Percentiles rank a stretch among this genome's conserved stretches.
phyloP scores from a whole-genome alignment of 805 yeast genomes.

The Dipodascus geniculatus region DNA sequence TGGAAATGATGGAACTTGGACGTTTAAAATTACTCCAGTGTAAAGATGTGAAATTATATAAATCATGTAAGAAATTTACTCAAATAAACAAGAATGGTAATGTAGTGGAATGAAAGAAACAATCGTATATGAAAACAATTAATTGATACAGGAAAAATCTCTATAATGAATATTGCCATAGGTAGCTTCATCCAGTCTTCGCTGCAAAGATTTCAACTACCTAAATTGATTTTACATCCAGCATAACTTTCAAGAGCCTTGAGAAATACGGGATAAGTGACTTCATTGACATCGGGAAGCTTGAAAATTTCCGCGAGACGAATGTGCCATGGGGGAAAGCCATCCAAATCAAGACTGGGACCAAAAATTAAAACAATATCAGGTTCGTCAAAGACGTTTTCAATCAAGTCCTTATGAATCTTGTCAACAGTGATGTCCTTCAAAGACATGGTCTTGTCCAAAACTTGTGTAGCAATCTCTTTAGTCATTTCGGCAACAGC shows the following conservation, averaged over 20 bases:
- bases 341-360: conserved; percentile 81
- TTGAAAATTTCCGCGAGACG: conserved; percentile 83
- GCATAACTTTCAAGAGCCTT: conserved; percentile 39
- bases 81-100: background rate
- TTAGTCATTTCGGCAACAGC: conserved; percentile 80
- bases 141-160: no score
- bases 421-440: conserved; percentile 63
- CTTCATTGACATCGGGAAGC: conserved; percentile 75
- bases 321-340: conserved; percentile 97
- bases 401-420: conserved; percentile 43
- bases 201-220: conserved; percentile 38
- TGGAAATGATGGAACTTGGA: conserved; percentile 42
- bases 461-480: conserved; percentile 69
- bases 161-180: no score
- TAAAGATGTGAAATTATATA: background rate
- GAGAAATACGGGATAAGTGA: conserved; percentile 71
- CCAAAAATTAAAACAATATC: conserved; percentile 77
- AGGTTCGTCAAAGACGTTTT: conserved; percentile 83
- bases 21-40: conserved; percentile 21
- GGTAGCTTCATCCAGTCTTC: no score
- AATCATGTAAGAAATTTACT: background rate
- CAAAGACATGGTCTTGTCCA: conserved; percentile 44
- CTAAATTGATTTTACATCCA: conserved; percentile 76
- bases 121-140: no score
- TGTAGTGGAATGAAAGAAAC: background rate